Percentiles rank a stretch among this genome's conserved stretches.
Conservation (phyloP, 169 alveolate genomes). For the Eimeria necatrix region DNA sequence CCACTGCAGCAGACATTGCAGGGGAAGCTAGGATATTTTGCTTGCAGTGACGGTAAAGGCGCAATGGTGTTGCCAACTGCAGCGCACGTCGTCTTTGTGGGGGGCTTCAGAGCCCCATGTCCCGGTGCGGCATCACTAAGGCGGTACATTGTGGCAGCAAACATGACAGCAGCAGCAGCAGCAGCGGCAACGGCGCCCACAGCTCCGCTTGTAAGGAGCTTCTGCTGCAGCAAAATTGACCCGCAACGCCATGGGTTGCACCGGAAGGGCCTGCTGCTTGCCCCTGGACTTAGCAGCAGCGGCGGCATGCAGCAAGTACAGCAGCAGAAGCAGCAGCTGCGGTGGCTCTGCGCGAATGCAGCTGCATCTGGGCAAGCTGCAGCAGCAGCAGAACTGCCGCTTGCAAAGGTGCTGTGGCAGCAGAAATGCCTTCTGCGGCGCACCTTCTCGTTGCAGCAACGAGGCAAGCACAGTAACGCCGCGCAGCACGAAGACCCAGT, state of each 20-base stretch:
- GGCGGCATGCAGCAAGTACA: background rate
- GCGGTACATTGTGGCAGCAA: background rate
- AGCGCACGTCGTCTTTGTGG: background rate
- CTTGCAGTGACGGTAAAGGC: background rate
- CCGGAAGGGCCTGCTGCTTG: background rate
- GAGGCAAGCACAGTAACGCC: background rate
- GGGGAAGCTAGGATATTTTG: too few relatives aligned
- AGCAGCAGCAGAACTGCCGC: conserved; percentile 25
- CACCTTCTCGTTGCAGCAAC: background rate
- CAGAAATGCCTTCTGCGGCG: background rate
- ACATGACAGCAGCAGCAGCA: background rate
- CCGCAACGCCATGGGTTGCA: too few relatives aligned
- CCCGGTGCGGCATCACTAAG: background rate
- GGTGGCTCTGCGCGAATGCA: background rate
- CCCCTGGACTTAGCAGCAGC: background rate
- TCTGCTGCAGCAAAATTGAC: background rate
- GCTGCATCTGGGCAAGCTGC: conserved; percentile 10
- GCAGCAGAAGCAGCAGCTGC: conserved; percentile 16
- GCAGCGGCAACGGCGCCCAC: background rate
- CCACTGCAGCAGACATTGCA: background rate
- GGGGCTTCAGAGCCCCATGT: background rate
- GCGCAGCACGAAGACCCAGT: background rate
- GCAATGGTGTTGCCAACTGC: background rate
- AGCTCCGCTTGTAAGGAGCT: background rate
- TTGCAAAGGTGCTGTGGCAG: background rate